Conservation (phyloP, 148 eudicot genomes). For the Vaccinium myrtillus region DNA sequence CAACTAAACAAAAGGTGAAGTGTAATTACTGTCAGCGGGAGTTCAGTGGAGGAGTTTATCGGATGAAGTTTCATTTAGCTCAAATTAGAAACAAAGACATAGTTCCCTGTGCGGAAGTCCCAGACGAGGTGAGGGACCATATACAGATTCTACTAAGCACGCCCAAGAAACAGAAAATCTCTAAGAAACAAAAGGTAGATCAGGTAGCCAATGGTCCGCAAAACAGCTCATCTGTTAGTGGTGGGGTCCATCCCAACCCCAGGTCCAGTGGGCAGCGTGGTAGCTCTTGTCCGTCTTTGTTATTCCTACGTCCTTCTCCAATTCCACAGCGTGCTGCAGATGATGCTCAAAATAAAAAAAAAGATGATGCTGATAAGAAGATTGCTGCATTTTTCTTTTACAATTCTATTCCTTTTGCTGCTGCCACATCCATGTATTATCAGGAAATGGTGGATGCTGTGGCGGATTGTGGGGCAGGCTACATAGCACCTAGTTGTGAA, state of each 20-base stretch:
- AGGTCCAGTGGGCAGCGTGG: slow-evolving; percentile 29
- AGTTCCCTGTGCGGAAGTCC: slow-evolving; percentile 42
- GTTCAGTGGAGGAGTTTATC: slow-evolving; percentile 47
- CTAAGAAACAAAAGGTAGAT: slow-evolving; percentile 30
- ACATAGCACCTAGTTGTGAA: slow-evolving; percentile 34
- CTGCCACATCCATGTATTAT: slow-evolving; percentile 34
- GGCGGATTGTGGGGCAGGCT: slow-evolving; percentile 38
- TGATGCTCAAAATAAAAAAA: slow-evolving; percentile 30
- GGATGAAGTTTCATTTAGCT: slow-evolving; percentile 48
- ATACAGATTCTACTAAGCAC: slow-evolving; percentile 31
- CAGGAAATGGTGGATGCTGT: slow-evolving; percentile 45
- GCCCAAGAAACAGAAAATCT: slow-evolving; percentile 35
- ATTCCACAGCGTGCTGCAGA: slow-evolving; percentile 22
- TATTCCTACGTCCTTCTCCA: slow-evolving; percentile 22
- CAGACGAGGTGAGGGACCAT: slow-evolving; percentile 37
- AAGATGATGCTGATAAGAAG: slow-evolving; percentile 37
- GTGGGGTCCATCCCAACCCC: slow-evolving; percentile 24
- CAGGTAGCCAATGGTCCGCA: slow-evolving; percentile 30
- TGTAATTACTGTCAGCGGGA: slow-evolving; percentile 45
- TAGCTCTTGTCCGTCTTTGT: slow-evolving; percentile 28
- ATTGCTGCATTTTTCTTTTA: slow-evolving; percentile 38
- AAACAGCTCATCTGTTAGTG: slow-evolving; percentile 41
- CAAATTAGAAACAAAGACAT: slow-evolving; percentile 46
- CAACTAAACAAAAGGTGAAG: slow-evolving; percentile 40
- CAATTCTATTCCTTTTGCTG: slow-evolving; percentile 36